Percentiles rank a stretch among this genome's conserved stretches.
These are phyloP conservation scores for Xylaria scruposa DNA, from an alignment of 495 filamentous ascomycete species.

Conservation along the genomic window DNA sequence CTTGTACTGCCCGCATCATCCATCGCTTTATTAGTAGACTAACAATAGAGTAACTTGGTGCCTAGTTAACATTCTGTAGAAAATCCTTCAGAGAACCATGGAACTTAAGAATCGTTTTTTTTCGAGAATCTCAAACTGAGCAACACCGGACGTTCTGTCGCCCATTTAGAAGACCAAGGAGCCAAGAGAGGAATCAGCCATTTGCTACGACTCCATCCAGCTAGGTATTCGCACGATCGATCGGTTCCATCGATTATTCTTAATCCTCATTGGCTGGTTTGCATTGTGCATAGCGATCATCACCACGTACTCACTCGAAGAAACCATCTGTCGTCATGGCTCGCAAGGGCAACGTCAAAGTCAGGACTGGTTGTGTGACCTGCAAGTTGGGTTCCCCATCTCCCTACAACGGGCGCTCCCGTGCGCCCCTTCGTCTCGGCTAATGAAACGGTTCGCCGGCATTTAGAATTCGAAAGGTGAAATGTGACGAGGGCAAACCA, in stretches of 20 bases:
- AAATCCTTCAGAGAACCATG: not conserved
- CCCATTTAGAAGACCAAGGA: not conserved
- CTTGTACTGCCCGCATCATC: not conserved
- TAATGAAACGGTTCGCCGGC: not conserved
- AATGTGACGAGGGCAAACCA: slow-evolving; percentile 61
- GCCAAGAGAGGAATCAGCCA: not conserved
- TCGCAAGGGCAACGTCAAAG: slow-evolving; percentile 39
- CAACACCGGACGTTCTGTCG: not conserved
- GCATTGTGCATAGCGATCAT: no score
- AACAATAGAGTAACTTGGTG: not conserved
- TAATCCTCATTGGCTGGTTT: not conserved
- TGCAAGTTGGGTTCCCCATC: slow-evolving; percentile 36
- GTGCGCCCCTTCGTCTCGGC: not conserved
- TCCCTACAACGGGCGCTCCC: not conserved
- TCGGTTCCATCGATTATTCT: not conserved
- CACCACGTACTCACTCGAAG: not conserved
- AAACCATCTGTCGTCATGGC: slow-evolving; percentile 22
- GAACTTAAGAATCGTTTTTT: not conserved
- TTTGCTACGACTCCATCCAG: not conserved
- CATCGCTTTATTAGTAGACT: not conserved
- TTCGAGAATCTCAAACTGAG: not conserved
- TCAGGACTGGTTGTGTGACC: slow-evolving; percentile 36
- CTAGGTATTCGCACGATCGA: not conserved
- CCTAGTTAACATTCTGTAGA: not conserved
- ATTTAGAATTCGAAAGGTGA: slow-evolving; percentile 56